Evolutionary conservation across 2,329 filamentous ascomycete species (phyloP), one percentile per base, ranked within the genome.

Genomic region (Sporothrix brasiliensis): DNA sequence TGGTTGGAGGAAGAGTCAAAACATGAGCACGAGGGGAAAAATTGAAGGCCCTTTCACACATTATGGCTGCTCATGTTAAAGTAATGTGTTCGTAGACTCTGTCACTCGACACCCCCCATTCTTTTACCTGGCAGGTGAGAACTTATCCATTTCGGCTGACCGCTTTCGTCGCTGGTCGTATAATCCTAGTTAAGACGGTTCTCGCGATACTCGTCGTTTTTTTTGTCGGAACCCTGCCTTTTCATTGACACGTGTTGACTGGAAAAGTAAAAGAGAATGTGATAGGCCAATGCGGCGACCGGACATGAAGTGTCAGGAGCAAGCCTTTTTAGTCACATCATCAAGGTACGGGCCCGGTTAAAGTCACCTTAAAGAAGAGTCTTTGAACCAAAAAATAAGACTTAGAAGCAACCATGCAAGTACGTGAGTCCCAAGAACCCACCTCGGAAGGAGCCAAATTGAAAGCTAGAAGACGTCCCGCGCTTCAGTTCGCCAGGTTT

Each of bases 231-330:
- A 24, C 6, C 6, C 16, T 27, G 27, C n/a, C 21, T 44, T 54
- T 54, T 53, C n/a, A 44, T 30, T 27, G 49, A 67, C 63, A 67
- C 63, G 63, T 67, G 63, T 67, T 67, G 50, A 19, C 30, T 30
- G 54, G 14, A 6, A 54, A n/a, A 2, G 30, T 44, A 19, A 54
- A 44, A 54, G n/a, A 5, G 41, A 34, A 53, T 3, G n/a, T 54
- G 65, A 67, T 67, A 67, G 65, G 65, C 21, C 47, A 34, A n/a
- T 14, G 30, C 16, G 6, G 24, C 6, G 24, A 63, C 34, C 34
- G 27, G 27, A 52, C 44, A 13, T 19, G 1, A 47, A 16, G 14
- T 47, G n/a, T n/a, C 19, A n/a, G 9, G n/a, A n/a, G 49, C 49
- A 21, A 39, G 19, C 30, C 24, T 54, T 49, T 49, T 54, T 41